These are phyloP conservation scores for Candida corydali DNA, from an alignment of 805 yeast genomes.

Conservation along the genomic window DNA sequence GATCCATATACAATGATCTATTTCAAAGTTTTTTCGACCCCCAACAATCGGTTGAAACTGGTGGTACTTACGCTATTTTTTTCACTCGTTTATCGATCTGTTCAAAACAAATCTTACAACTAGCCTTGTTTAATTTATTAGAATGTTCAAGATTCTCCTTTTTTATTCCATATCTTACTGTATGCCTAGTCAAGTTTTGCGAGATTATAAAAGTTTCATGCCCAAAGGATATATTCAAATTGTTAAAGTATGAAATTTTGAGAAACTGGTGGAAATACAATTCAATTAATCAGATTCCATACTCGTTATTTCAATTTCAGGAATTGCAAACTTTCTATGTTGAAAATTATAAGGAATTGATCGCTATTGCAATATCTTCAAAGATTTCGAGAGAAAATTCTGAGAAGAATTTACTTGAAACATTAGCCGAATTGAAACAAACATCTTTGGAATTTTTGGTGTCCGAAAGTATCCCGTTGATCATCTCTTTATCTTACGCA, in stretches of 20 bases:
- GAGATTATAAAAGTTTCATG: conserved; percentile 8
- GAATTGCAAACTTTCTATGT: conserved; percentile 24
- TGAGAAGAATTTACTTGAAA: conserved; percentile 6
- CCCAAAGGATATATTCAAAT: conserved; percentile 22
- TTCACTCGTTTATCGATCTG: conserved; percentile 25
- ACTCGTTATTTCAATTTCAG: conserved; percentile 32
- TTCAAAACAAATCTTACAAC: conserved; percentile 26
- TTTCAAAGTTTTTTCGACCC: conserved; percentile 28
- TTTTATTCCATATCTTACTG: conserved; percentile 25
- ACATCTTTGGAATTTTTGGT: conserved; percentile 17
- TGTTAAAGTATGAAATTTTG: conserved; percentile 31
- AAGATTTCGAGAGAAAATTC: conserved; percentile 11
- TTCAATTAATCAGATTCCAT: conserved; percentile 37
- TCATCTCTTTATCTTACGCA: conserved; percentile 43
- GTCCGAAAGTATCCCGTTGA: conserved; percentile 30
- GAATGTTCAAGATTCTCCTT: conserved; percentile 33
- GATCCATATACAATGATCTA: conserved; percentile 21
- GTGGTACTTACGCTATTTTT: conserved; percentile 36
- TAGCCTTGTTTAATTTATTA: conserved; percentile 37
- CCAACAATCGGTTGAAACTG: conserved; percentile 32
- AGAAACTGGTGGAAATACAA: conserved; percentile 41
- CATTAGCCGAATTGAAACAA: conserved; percentile 14
- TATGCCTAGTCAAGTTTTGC: conserved; percentile 23
- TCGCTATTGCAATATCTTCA: conserved; percentile 29
- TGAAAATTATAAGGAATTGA: conserved; percentile 31